Evolutionary conservation across 345 rosid genomes (phyloP).

Genomic region (Acer yangbiense): DNA sequence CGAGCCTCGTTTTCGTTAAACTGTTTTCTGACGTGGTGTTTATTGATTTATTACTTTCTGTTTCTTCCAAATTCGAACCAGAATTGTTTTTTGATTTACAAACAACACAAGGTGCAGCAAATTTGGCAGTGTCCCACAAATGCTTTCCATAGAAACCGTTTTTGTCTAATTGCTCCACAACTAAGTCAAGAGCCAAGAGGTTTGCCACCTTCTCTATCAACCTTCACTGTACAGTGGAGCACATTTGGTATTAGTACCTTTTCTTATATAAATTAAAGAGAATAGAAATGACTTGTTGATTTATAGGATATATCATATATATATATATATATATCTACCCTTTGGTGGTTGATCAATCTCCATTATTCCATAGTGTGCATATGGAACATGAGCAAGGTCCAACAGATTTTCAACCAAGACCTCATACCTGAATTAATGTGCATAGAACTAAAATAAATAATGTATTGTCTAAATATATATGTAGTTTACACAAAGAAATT

Average conservation of each 20-base stretch:
- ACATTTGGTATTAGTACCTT: neutral
- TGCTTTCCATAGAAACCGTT: slow-evolving; percentile 63
- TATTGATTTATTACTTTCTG: no score
- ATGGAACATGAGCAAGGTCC: slow-evolving; percentile 96
- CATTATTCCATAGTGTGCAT: slow-evolving; percentile 84
- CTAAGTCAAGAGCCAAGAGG: slow-evolving; percentile 42
- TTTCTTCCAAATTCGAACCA: no score
- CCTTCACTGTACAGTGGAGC: slow-evolving; percentile 37
- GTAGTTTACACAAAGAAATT: no score
- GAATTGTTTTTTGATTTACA: no score
- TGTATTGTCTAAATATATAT: no score
- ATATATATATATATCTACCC: slow-evolving; percentile 25
- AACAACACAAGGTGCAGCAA: slow-evolving; percentile 58
- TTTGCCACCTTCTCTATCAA: slow-evolving; percentile 89
- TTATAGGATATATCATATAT: neutral
- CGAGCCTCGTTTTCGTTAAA: no score
- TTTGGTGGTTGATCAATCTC: slow-evolving; percentile 31
- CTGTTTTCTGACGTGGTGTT: no score
- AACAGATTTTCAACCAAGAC: slow-evolving; percentile 76
- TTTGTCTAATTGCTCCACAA: slow-evolving; percentile 44
- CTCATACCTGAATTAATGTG: slow-evolving; percentile 54
- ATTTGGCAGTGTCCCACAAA: slow-evolving; percentile 57
- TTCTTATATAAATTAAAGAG: neutral
- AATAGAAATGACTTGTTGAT: neutral
- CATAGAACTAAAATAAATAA: no score